These are phyloP conservation scores for Penicillium argentinense DNA, from an alignment of 495 filamentous ascomycete species.

Conservation along the genomic window DNA sequence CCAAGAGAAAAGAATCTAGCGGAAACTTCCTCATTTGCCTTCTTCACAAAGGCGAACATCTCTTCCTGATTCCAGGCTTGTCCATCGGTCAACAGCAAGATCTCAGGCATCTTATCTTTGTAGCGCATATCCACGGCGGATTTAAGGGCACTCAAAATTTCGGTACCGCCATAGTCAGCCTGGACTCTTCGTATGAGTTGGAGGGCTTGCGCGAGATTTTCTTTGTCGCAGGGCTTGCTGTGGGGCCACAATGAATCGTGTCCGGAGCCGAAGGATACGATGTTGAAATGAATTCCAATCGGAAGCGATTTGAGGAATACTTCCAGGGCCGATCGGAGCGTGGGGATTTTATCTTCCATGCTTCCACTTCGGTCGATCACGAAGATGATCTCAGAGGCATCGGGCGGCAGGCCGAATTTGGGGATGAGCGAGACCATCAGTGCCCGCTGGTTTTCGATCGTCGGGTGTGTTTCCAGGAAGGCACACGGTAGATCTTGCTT, in stretches of 20 bases:
- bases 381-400: conserved; percentile 10
- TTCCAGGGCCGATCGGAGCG: background rate
- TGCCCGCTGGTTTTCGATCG: conserved; percentile 5
- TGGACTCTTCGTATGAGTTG: conserved; percentile 46
- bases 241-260: conserved; percentile 48
- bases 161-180: conserved; percentile 23
- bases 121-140: conserved; percentile 1
- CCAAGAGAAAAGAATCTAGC: conserved; percentile 13
- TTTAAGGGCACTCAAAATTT: conserved; percentile 1
- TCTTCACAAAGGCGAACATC: conserved; percentile 3
- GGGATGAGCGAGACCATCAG: conserved; percentile 14
- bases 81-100: conserved; percentile 10
- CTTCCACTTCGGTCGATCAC: conserved; percentile 10
- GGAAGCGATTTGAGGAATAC: conserved; percentile 9
- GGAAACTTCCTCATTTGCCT: background rate
- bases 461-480: conserved; percentile 11
- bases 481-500: conserved; percentile 11
- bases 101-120: conserved; percentile 1
- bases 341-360: conserved; percentile 3
- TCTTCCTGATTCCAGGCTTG: background rate
- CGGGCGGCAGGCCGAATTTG: conserved; percentile 6
- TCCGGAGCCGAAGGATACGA: background rate
- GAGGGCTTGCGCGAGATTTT: conserved; percentile 51
- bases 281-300: conserved; percentile 7
- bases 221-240: conserved; percentile 54